A percentile compares a stretch with the other conserved stretches of the same genome.
These are phyloP conservation scores for Populus ilicifolia DNA, from an alignment of 345 rosid species.

Conservation along the genomic window DNA sequence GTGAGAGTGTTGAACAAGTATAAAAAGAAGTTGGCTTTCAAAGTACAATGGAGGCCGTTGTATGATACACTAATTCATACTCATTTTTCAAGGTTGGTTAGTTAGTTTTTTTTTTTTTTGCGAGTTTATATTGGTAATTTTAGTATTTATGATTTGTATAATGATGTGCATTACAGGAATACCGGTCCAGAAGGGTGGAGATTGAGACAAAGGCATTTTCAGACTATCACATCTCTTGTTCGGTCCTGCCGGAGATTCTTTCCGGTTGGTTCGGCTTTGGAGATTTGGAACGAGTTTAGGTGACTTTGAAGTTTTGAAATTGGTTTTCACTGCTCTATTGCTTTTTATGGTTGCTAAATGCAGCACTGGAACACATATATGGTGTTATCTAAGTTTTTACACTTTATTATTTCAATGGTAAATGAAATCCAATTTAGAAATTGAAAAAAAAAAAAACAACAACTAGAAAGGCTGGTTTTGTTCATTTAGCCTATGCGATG, in stretches of 20 bases:
- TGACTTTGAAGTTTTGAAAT: conserved; percentile 26
- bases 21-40: conserved; percentile 66
- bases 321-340: not conserved
- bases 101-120: not conserved
- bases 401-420: too few species aligned
- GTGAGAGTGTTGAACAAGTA: conserved; percentile 75
- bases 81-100: conserved; percentile 75
- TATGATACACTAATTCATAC: conserved; percentile 81
- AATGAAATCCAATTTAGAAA: not conserved
- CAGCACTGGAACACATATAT: not conserved
- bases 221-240: conserved; percentile 77
- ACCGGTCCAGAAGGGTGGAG: conserved; percentile 98
- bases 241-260: conserved; percentile 84
- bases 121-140: not conserved
- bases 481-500: not conserved
- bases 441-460: too few species aligned
- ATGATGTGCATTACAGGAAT: conserved; percentile 46
- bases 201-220: conserved; percentile 89
- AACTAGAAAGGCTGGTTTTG: not conserved
- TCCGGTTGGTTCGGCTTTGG: conserved; percentile 79
- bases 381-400: too few species aligned
- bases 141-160: not conserved
- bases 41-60: conserved; percentile 83
- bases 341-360: not conserved
- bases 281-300: conserved; percentile 96